phyloP scores from a whole-genome alignment of 352 stramenopile genomes.

The Phytopythium chamaehyphon region DNA sequence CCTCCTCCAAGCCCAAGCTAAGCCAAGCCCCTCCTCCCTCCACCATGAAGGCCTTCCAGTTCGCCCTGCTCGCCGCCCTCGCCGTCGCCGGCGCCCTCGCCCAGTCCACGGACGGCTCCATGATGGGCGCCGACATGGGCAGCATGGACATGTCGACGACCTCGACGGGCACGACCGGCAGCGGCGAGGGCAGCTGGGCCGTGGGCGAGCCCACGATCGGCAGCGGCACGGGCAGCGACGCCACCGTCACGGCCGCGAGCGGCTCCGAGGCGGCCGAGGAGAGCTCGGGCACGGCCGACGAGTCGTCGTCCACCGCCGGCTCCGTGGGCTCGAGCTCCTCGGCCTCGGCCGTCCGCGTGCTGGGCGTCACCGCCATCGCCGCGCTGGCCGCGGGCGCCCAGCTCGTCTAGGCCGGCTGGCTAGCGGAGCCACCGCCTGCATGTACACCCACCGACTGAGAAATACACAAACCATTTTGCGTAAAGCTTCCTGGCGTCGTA shows the following conservation, averaged over 20 bases:
- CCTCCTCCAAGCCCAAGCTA: background rate
- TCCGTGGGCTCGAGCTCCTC: conserved; percentile 7
- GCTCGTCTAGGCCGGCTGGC: background rate
- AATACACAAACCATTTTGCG: no score
- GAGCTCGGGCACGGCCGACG: background rate
- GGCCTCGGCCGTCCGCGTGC: background rate
- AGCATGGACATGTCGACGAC: background rate
- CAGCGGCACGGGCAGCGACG: conserved; percentile 1
- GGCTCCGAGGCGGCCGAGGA: no score
- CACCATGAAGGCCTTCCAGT: conserved; percentile 6
- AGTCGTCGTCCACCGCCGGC: conserved; percentile 1
- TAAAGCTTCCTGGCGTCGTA: no score
- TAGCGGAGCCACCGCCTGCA: background rate
- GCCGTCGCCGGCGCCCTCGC: conserved; percentile 1
- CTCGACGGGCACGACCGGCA: background rate
- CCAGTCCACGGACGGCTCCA: background rate
- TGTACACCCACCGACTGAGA: background rate
- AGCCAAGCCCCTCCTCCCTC: no score
- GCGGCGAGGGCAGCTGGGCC: background rate
- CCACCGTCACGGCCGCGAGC: background rate
- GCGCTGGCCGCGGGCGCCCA: background rate
- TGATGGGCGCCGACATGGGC: background rate
- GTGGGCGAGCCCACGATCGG: background rate
- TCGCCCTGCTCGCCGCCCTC: conserved; percentile 4
- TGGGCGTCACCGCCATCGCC: background rate